Conservation (phyloP, 768 basidiomycete species). For the Mrakia hoshinonis region DNA sequence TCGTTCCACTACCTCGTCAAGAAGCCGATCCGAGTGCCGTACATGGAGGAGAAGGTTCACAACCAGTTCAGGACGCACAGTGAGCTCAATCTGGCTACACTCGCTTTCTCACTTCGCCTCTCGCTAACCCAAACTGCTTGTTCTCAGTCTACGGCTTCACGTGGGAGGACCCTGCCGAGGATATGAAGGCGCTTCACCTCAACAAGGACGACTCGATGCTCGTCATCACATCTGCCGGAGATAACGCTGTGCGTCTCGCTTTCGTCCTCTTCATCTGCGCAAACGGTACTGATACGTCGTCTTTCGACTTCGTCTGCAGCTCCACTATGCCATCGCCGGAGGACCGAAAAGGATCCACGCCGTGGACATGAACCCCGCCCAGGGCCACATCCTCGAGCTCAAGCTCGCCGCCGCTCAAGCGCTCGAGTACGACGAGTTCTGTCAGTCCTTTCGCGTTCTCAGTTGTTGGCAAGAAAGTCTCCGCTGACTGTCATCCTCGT, state of each 20-base stretch:
- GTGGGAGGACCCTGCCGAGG: slow-evolving; percentile 65
- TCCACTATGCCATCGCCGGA: slow-evolving; percentile 67
- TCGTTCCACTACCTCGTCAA: slow-evolving; percentile 39
- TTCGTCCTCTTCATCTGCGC: too few species aligned
- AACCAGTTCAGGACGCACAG: slow-evolving; percentile 47
- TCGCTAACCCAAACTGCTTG: neutral
- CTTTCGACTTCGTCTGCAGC: slow-evolving; percentile 18
- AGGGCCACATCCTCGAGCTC: slow-evolving; percentile 64
- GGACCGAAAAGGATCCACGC: slow-evolving; percentile 55
- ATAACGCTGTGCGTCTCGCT: too few species aligned
- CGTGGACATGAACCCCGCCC: slow-evolving; percentile 66
- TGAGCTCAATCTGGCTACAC: neutral
- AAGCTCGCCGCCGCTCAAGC: slow-evolving; percentile 60
- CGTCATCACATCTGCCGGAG: slow-evolving; percentile 58
- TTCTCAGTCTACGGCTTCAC: slow-evolving; percentile 44
- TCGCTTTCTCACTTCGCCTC: neutral
- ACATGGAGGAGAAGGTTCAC: slow-evolving; percentile 61
- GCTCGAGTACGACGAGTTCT: slow-evolving; percentile 57
- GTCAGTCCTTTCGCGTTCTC: neutral
- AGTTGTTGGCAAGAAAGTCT: neutral
- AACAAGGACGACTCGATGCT: slow-evolving; percentile 58
- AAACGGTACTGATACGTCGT: neutral
- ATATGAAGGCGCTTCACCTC: slow-evolving; percentile 57
- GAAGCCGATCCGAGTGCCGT: slow-evolving; percentile 50
- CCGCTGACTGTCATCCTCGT: neutral